Conservation (phyloP, 192 early-diverging fungal species). For the Globomyces pollinis-pini region DNA sequence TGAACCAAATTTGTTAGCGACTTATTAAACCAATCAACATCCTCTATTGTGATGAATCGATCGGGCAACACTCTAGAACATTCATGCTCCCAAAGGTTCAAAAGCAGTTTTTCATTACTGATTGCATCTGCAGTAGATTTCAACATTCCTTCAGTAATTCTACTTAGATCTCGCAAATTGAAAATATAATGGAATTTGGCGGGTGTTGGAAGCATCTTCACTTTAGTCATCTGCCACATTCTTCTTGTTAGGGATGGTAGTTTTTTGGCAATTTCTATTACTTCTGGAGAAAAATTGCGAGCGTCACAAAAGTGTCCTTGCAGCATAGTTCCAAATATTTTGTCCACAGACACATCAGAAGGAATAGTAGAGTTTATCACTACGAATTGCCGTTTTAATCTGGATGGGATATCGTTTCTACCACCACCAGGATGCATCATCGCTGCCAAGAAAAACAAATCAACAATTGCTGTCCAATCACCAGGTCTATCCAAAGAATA, state of each 20-base stretch:
- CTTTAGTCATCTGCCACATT: conserved; percentile 56
- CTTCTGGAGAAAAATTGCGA: conserved; percentile 46
- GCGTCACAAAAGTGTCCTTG: conserved; percentile 54
- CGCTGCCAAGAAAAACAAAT: conserved; percentile 50
- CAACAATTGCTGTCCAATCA: conserved; percentile 61
- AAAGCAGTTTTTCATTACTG: conserved; percentile 32
- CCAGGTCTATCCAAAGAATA: conserved; percentile 57
- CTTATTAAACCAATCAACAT: conserved; percentile 57
- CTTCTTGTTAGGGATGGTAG: conserved; percentile 43
- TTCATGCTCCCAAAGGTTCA: conserved; percentile 58
- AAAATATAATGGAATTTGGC: conserved; percentile 66
- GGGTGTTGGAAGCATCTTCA: conserved; percentile 61
- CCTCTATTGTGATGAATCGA: conserved; percentile 50
- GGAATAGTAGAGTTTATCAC: conserved; percentile 60
- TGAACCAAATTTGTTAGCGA: conserved; percentile 29
- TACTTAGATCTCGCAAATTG: conserved; percentile 53
- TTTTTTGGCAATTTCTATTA: conserved; percentile 27
- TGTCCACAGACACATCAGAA: conserved; percentile 55
- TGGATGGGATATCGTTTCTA: conserved; percentile 54
- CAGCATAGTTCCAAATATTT: conserved; percentile 57
- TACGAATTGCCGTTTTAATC: conserved; percentile 51
- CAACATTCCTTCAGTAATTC: conserved; percentile 57
- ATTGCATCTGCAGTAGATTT: conserved; percentile 47
- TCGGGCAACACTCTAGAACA: conserved; percentile 54
- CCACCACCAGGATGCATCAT: conserved; percentile 67